These are phyloP conservation scores for Tricholoma hemisulphureum DNA, from an alignment of 768 basidiomycete genomes.

Conservation along the genomic window DNA sequence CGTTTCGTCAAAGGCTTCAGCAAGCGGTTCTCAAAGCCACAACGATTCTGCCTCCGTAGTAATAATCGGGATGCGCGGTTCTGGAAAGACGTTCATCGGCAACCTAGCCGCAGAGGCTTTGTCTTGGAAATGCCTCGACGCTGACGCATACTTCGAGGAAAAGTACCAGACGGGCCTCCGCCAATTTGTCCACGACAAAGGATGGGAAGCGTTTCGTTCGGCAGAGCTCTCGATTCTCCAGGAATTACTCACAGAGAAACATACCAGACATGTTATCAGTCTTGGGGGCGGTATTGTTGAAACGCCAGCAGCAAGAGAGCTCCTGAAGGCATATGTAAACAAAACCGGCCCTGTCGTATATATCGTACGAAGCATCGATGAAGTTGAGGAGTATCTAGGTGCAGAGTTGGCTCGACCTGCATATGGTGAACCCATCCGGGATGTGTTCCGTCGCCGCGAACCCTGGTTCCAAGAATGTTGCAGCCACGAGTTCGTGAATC, in stretches of 20 bases:
- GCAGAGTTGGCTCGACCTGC: conserved; percentile 79
- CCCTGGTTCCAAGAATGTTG: conserved; percentile 87
- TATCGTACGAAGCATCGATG: conserved; percentile 74
- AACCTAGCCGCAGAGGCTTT: conserved; percentile 71
- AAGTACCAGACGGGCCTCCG: conserved; percentile 62
- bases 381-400: conserved; percentile 78
- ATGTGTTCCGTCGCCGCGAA: conserved; percentile 78
- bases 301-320: conserved; percentile 66
- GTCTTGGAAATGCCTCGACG: conserved; percentile 74
- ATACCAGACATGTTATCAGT: conserved; percentile 72
- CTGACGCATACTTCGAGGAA: conserved; percentile 74
- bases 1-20: conserved; percentile 38
- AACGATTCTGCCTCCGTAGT: conserved; percentile 17
- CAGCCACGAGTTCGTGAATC: conserved; percentile 81
- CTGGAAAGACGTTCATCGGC: conserved; percentile 91
- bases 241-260: conserved; percentile 60
- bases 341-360: conserved; percentile 77
- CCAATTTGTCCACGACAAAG: conserved; percentile 75
- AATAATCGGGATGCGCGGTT: conserved; percentile 80
- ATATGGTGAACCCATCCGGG: conserved; percentile 83
- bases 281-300: conserved; percentile 96
- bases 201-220: conserved; percentile 87
- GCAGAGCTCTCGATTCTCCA: conserved; percentile 71
- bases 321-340: conserved; percentile 64
- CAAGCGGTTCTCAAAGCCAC: conserved; percentile 34